These are phyloP conservation scores for Pseudohalonectria lignicola DNA, from an alignment of 2,329 filamentous ascomycete species.

Conservation along the genomic window DNA sequence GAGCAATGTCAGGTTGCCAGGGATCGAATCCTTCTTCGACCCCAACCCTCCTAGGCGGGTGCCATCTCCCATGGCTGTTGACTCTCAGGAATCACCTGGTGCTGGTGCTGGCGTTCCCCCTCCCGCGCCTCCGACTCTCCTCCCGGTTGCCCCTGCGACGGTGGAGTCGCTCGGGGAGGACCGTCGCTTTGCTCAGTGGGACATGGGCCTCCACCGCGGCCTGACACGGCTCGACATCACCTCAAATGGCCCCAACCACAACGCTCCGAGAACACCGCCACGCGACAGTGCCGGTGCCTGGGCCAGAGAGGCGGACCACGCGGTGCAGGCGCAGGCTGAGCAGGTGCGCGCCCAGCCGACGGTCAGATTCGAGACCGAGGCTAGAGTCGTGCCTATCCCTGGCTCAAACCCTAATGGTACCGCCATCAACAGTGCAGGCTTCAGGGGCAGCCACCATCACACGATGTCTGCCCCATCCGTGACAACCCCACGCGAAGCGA, in stretches of 20 bases:
- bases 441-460: slow-evolving; percentile 38
- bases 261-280: slow-evolving; percentile 34
- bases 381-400: slow-evolving; percentile 18
- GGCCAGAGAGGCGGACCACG: slow-evolving; percentile 45
- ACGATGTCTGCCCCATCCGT: slow-evolving; percentile 48
- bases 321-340: slow-evolving; percentile 43
- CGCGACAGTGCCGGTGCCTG: slow-evolving; percentile 41
- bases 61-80: slow-evolving; percentile 69
- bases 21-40: slow-evolving; percentile 89
- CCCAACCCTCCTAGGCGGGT: slow-evolving; percentile 56
- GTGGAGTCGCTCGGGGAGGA: slow-evolving; percentile 30
- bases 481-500: slow-evolving; percentile 45
- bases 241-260: too few relatives aligned
- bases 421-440: not conserved
- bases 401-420: slow-evolving; percentile 3
- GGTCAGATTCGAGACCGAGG: slow-evolving; percentile 44
- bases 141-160: slow-evolving; percentile 16
- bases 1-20: slow-evolving; percentile 60
- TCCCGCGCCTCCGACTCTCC: too few relatives aligned
- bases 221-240: slow-evolving; percentile 57
- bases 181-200: slow-evolving; percentile 43
- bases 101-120: too few relatives aligned
- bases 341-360: slow-evolving; percentile 32
- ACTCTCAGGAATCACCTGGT: slow-evolving; percentile 38
- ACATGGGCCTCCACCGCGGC: slow-evolving; percentile 54